These are phyloP conservation scores for Serendipita vermifera DNA, from an alignment of 768 basidiomycete genomes.

Conservation along the genomic window DNA sequence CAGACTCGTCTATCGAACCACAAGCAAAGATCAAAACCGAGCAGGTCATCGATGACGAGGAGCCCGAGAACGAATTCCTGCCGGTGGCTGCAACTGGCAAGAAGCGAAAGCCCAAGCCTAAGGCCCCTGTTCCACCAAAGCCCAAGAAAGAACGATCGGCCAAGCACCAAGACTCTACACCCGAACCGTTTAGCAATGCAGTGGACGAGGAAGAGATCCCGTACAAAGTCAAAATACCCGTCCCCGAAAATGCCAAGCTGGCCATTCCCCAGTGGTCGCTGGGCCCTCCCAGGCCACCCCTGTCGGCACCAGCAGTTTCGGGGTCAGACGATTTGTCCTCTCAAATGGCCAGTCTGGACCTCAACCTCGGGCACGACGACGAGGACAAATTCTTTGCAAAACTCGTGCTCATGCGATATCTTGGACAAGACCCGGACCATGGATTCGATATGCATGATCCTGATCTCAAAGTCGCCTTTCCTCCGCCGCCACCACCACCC, in stretches of 20 bases:
- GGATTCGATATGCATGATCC: conserved; percentile 18
- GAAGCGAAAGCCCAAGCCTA: conserved; percentile 8
- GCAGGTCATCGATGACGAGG: conserved; percentile 18
- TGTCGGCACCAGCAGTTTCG: conserved; percentile 30
- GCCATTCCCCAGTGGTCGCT: background rate
- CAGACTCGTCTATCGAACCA: background rate
- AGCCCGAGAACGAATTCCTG: conserved; percentile 26
- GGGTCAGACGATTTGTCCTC: background rate
- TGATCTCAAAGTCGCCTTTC: conserved; percentile 18
- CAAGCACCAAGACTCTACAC: conserved; percentile 19
- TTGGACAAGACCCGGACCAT: conserved; percentile 20
- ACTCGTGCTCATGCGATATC: conserved; percentile 35
- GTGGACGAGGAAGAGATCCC: conserved; percentile 5
- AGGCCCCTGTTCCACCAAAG: conserved; percentile 9
- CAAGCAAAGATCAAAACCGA: background rate
- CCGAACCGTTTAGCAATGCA: background rate
- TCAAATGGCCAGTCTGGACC: background rate
- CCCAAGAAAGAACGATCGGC: conserved; percentile 27
- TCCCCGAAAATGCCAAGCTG: background rate
- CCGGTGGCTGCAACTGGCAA: conserved; percentile 11
- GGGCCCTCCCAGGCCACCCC: conserved; percentile 18
- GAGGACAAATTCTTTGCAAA: conserved; percentile 78
- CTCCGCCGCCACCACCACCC: conserved; percentile 23
- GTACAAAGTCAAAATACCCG: background rate
- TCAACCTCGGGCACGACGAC: conserved; percentile 57